Evolutionary conservation across 768 basidiomycete species (phyloP).

Genomic region (Xerocomus potaroensis): DNA sequence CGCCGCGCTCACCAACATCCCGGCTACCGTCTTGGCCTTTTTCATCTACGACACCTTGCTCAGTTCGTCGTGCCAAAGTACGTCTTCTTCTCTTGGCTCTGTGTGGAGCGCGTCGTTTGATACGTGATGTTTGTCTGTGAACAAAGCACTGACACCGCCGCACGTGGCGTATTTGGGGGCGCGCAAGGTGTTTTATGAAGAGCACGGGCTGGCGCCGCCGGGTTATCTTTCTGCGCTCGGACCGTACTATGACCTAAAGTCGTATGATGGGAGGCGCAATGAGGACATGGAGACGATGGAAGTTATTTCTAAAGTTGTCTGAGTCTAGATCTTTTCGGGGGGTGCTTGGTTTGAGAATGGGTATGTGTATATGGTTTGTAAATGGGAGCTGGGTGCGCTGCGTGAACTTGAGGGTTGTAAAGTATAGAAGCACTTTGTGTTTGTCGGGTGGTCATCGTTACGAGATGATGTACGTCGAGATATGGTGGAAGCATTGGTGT

Average conservation of each 20-base stretch:
- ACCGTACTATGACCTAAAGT: not conserved
- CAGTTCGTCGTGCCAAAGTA: slow-evolving; percentile 56
- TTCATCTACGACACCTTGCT: slow-evolving; percentile 55
- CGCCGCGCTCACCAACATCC: slow-evolving; percentile 61
- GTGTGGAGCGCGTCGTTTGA: slow-evolving; percentile 4
- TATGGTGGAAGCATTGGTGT: too few species aligned
- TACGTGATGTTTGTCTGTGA: not conserved
- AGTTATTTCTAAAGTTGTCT: slow-evolving; percentile 8
- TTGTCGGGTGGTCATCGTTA: too few species aligned
- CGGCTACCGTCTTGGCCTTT: slow-evolving; percentile 53
- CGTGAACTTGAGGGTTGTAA: too few species aligned
- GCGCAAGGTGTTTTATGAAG: slow-evolving; percentile 22
- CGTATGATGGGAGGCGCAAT: slow-evolving; percentile 9
- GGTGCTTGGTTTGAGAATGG: too few species aligned
- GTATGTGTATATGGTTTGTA: too few species aligned
- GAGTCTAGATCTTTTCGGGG: too few species aligned
- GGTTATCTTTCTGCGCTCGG: slow-evolving; percentile 20
- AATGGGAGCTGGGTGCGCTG: too few species aligned
- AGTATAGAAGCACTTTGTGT: too few species aligned
- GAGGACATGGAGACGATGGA: not conserved
- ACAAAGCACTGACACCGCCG: slow-evolving; percentile 22
- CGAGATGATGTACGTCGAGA: too few species aligned
- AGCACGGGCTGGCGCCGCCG: slow-evolving; percentile 17
- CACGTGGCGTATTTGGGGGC: slow-evolving; percentile 22
- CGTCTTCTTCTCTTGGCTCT: slow-evolving; percentile 17